phyloP scores from a whole-genome alignment of 1,284 basidiomycete genomes.

The Trichosporon sp. region DNA sequence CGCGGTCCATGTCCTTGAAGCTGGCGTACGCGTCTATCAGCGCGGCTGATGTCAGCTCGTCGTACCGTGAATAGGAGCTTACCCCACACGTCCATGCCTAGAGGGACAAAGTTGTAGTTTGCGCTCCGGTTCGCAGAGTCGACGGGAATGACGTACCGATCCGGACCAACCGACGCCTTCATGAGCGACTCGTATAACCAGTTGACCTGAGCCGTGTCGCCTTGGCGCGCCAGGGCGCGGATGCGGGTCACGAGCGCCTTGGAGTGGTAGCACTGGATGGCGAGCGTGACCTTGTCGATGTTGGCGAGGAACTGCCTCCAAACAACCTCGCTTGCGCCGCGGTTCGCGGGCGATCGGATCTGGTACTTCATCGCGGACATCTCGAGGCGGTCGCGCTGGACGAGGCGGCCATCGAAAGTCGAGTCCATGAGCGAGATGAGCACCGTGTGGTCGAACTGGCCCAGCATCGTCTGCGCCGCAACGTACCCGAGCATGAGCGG shows the following conservation, averaged over 20 bases:
- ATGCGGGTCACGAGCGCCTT: constrained; percentile 21
- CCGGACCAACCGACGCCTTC: constrained; percentile 21
- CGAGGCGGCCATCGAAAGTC: not conserved
- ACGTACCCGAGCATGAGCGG: constrained; percentile 23
- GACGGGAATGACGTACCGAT: constrained; percentile 16
- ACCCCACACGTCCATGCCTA: constrained; percentile 24
- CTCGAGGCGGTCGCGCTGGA: not conserved
- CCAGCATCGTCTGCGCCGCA: constrained; percentile 28
- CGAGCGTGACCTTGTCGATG: constrained; percentile 20
- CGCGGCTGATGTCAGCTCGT: not conserved
- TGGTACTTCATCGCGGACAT: constrained; percentile 3
- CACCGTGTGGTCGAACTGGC: constrained; percentile 18
- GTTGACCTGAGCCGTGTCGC: not conserved
- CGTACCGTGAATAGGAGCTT: constrained; percentile 1
- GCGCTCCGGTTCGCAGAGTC: not conserved
- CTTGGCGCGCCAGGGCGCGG: not conserved
- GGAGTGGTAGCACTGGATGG: constrained; percentile 26
- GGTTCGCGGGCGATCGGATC: constrained; percentile 8
- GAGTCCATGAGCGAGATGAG: constrained; percentile 21
- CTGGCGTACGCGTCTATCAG: not conserved
- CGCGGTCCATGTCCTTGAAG: not conserved
- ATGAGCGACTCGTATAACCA: constrained; percentile 23
- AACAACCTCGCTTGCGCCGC: constrained; percentile 4
- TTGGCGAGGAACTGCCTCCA: constrained; percentile 18
- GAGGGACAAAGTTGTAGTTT: constrained; percentile 18